Conservation (phyloP, 345 rosid species). For the Diplotaxis tenuifolia region DNA sequence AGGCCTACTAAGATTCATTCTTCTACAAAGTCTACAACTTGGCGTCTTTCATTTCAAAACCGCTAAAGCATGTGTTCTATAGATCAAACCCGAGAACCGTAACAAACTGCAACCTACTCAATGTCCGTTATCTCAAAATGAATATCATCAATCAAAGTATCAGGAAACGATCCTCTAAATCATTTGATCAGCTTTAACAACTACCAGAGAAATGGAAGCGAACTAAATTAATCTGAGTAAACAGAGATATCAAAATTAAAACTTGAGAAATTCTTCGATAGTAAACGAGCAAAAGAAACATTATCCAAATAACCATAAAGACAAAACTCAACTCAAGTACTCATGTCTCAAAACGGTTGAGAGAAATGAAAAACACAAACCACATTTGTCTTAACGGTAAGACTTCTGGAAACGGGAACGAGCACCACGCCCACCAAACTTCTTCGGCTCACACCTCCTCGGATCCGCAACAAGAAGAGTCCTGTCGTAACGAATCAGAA, state of each 20-base stretch:
- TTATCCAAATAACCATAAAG: not conserved
- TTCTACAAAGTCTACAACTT: no score
- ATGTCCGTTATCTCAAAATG: no score
- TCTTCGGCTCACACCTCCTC: constrained; percentile 88
- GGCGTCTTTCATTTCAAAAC: no score
- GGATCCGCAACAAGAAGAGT: constrained; percentile 90
- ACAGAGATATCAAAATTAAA: not conserved
- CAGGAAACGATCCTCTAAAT: no score
- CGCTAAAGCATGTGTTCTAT: no score
- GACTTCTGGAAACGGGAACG: constrained; percentile 89
- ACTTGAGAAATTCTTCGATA: not conserved
- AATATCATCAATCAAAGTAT: no score
- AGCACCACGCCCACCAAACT: constrained; percentile 90
- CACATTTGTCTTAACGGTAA: constrained; percentile 54
- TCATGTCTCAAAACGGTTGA: not conserved
- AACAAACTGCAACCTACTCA: no score
- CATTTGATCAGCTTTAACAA: no score
- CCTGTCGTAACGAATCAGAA: constrained; percentile 71
- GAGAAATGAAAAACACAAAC: not conserved
- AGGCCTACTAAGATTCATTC: no score
- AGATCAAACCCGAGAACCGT: no score
- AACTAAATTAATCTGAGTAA: no score
- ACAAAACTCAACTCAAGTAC: not conserved
- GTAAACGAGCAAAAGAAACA: not conserved
- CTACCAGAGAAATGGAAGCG: no score